phyloP scores from a whole-genome alignment of 192 early-diverging fungal species.

The Dimargaris cristalligena region DNA sequence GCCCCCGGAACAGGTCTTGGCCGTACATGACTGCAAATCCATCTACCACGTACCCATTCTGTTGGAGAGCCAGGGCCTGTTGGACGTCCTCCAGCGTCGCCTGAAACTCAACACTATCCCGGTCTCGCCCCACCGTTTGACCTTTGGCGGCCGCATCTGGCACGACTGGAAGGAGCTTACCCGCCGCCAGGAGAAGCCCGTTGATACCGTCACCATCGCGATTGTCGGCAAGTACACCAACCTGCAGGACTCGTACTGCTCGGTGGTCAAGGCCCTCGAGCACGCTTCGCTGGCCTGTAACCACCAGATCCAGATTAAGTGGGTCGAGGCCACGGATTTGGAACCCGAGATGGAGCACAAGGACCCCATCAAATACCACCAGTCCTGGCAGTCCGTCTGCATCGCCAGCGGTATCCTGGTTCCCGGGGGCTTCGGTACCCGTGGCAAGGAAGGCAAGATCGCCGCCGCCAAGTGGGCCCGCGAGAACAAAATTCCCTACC shows the following conservation, averaged over 20 bases:
- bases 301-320: constrained; percentile 65
- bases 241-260: constrained; percentile 93
- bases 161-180: constrained; percentile 74
- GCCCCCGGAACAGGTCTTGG: constrained; percentile 75
- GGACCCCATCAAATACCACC: constrained; percentile 87
- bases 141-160: constrained; percentile 48
- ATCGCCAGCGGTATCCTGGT: constrained; percentile 85
- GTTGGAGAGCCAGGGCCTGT: constrained; percentile 68
- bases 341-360: constrained; percentile 51
- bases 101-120: constrained; percentile 48
- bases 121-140: constrained; percentile 33
- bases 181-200: constrained; percentile 50
- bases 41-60: constrained; percentile 94
- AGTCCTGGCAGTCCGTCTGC: constrained; percentile 84
- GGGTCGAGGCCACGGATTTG: constrained; percentile 91
- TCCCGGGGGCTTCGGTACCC: constrained; percentile 92
- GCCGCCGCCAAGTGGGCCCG: constrained; percentile 91
- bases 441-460: constrained; percentile 94
- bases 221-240: constrained; percentile 95
- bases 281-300: constrained; percentile 78
- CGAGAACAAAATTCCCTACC: constrained; percentile 91
- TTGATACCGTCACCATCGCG: constrained; percentile 73
- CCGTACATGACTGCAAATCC: constrained; percentile 90
- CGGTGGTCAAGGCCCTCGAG: constrained; percentile 90
- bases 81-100: constrained; percentile 65